Conservation (phyloP, 1,284 basidiomycete species). For the Coniophora puteana region DNA sequence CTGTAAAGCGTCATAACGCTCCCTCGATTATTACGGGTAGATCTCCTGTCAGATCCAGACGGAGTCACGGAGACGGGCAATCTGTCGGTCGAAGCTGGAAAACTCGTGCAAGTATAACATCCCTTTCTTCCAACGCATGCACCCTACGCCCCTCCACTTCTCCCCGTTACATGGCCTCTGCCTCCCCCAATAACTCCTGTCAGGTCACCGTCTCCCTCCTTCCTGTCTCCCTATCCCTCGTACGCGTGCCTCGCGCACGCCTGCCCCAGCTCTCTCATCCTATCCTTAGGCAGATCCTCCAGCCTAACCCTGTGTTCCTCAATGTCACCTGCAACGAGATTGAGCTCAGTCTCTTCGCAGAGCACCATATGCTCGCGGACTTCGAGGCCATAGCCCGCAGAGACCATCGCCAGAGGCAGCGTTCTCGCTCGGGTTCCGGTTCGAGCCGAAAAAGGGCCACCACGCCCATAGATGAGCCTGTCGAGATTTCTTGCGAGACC, state of each 20-base stretch:
- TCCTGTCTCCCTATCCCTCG: constrained; percentile 64
- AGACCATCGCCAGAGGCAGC: constrained; percentile 47
- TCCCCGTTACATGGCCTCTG: constrained; percentile 19
- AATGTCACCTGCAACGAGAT: constrained; percentile 74
- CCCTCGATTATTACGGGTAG: too few relatives aligned
- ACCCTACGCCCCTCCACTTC: constrained; percentile 10
- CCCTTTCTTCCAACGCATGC: too few relatives aligned
- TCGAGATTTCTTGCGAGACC: constrained; percentile 65
- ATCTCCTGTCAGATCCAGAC: too few relatives aligned
- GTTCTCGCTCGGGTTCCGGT: constrained; percentile 35
- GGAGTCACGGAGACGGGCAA: too few relatives aligned
- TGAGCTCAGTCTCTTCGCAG: constrained; percentile 71
- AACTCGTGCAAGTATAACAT: too few relatives aligned
- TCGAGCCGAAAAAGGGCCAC: constrained; percentile 26
- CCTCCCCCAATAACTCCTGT: constrained; percentile 21
- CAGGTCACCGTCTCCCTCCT: constrained; percentile 64
- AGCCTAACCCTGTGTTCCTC: constrained; percentile 61
- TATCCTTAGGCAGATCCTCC: constrained; percentile 64
- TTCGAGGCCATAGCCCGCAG: constrained; percentile 59
- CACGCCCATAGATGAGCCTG: constrained; percentile 35
- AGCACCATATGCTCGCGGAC: constrained; percentile 51
- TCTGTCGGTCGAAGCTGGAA: too few relatives aligned
- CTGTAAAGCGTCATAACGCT: too few relatives aligned
- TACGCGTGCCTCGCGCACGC: constrained; percentile 66
- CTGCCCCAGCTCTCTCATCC: constrained; percentile 55